These are phyloP conservation scores for Vaucheria bursata DNA, from an alignment of 352 stramenopile genomes.

Conservation along the genomic window DNA sequence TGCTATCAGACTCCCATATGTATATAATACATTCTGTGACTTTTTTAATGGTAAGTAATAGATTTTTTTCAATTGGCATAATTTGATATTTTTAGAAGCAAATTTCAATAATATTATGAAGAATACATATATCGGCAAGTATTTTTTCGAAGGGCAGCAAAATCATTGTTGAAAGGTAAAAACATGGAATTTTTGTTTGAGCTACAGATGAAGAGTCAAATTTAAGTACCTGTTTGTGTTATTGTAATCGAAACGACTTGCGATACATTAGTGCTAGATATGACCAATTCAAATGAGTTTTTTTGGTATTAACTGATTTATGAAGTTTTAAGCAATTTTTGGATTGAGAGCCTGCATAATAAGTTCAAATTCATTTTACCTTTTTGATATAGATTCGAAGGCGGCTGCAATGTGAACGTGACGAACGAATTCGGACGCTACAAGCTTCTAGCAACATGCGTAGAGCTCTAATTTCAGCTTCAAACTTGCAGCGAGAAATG, in stretches of 20 bases:
- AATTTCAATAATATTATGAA: constrained; percentile 1
- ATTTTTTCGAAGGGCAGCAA: too few relatives aligned
- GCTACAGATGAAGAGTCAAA: background rate
- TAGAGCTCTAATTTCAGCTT: background rate
- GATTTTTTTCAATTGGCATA: too few relatives aligned
- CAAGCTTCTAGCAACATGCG: background rate
- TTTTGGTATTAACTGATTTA: background rate
- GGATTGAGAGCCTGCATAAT: background rate
- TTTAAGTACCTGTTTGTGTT: background rate
- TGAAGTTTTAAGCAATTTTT: background rate
- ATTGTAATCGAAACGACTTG: background rate
- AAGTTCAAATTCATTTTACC: background rate
- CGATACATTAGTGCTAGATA: background rate
- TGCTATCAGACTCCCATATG: too few relatives aligned
- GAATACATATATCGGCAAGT: too few relatives aligned
- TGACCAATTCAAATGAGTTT: background rate
- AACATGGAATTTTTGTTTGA: too few relatives aligned
- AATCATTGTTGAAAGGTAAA: too few relatives aligned
- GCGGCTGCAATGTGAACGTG: background rate
- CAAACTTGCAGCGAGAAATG: constrained; percentile 25
- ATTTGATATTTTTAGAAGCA: too few relatives aligned
- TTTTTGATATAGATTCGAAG: background rate
- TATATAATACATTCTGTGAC: too few relatives aligned
- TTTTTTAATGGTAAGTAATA: too few relatives aligned
- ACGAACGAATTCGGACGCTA: background rate